These are phyloP conservation scores for Hawksworthiomyces lignivorus DNA, from an alignment of 2,329 filamentous ascomycete genomes.

Conservation along the genomic window DNA sequence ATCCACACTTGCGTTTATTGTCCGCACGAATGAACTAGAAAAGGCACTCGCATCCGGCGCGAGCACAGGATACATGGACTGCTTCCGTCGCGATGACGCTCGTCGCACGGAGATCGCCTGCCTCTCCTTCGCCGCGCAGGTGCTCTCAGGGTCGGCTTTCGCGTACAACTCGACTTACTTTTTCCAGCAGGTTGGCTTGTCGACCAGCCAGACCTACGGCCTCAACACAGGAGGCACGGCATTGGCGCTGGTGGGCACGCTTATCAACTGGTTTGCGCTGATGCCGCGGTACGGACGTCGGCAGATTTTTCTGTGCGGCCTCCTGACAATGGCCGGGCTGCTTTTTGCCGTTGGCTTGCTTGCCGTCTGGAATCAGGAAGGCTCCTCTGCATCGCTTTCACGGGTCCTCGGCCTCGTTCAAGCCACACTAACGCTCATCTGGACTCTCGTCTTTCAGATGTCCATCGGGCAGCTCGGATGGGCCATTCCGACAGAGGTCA, in stretches of 20 bases:
- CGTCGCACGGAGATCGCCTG: slow-evolving; percentile 38
- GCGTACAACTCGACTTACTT: slow-evolving; percentile 24
- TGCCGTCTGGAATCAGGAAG: background rate
- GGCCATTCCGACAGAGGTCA: slow-evolving; percentile 26
- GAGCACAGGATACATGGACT: slow-evolving; percentile 36
- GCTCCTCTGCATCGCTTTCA: too few relatives aligned
- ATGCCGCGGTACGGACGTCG: slow-evolving; percentile 15
- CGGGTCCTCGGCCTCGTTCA: slow-evolving; percentile 5
- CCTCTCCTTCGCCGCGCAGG: slow-evolving; percentile 23
- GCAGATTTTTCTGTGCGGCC: slow-evolving; percentile 14
- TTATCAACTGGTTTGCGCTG: slow-evolving; percentile 11
- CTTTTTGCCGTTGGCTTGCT: slow-evolving; percentile 17
- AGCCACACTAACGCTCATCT: slow-evolving; percentile 10
- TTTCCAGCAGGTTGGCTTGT: slow-evolving; percentile 22
- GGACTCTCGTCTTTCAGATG: slow-evolving; percentile 24
- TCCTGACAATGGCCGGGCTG: slow-evolving; percentile 11
- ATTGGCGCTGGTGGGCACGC: slow-evolving; percentile 15
- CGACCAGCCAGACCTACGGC: slow-evolving; percentile 22
- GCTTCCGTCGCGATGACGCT: slow-evolving; percentile 37
- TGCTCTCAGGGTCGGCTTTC: slow-evolving; percentile 25
- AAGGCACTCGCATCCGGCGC: slow-evolving; percentile 30
- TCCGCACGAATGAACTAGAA: slow-evolving; percentile 36
- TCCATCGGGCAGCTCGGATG: slow-evolving; percentile 31
- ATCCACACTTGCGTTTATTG: slow-evolving; percentile 32
- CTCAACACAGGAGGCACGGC: slow-evolving; percentile 26